Evolutionary conservation across 2,329 filamentous ascomycete genomes (phyloP).

Genomic region (Pseudocercospora fijiensis): DNA sequence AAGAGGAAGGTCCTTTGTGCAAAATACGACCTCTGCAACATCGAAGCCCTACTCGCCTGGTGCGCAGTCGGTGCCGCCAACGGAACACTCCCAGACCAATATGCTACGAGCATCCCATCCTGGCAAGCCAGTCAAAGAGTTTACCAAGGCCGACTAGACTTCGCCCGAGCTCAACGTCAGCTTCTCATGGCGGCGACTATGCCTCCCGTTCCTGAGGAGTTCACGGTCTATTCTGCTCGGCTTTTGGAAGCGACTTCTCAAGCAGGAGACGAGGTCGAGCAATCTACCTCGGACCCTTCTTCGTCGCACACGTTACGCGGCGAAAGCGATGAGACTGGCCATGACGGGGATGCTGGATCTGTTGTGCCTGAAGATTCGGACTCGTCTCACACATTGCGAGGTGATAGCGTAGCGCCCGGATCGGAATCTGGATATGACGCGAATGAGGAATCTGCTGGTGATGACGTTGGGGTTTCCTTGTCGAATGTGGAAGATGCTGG

Average conservation of each 20-base stretch:
- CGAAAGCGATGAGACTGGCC: too few species aligned
- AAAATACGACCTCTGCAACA: background rate
- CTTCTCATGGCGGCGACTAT: background rate
- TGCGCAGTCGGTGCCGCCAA: background rate
- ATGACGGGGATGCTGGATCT: too few species aligned
- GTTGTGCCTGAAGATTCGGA: background rate
- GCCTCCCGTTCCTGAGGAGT: background rate
- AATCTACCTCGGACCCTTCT: too few species aligned
- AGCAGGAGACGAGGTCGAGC: background rate
- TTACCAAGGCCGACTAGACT: background rate
- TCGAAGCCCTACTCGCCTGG: background rate
- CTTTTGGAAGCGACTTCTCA: background rate
- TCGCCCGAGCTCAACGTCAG: background rate
- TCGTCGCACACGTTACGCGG: too few species aligned
- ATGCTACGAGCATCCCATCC: background rate
- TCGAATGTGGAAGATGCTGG: background rate
- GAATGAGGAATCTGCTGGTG: background rate
- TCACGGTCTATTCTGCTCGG: background rate
- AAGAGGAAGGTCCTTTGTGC: background rate
- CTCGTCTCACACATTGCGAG: background rate
- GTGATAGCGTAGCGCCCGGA: background rate
- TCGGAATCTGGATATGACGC: background rate
- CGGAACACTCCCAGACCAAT: background rate
- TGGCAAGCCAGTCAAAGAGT: background rate
- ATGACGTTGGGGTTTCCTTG: background rate